phyloP scores from a whole-genome alignment of 768 basidiomycete species.

The Fomitopsis pulvina region DNA sequence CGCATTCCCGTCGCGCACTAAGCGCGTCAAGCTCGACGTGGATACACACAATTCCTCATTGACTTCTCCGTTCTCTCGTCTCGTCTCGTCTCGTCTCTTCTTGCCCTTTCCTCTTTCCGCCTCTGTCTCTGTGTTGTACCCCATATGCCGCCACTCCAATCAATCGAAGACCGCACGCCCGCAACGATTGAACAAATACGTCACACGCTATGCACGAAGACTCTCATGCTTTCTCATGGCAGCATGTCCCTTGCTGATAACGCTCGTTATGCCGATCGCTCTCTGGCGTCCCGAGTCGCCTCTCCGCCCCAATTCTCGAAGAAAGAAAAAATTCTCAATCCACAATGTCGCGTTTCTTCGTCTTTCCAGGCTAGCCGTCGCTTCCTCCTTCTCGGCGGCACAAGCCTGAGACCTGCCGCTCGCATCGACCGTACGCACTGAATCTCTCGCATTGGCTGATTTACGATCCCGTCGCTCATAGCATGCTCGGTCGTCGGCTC shows the following conservation, averaged over 20 bases:
- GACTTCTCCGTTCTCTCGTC: background rate
- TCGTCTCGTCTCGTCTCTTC: background rate
- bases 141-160: slow-evolving; percentile 3
- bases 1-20: slow-evolving; percentile 36
- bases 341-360: background rate
- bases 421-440: background rate
- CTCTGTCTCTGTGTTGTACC: background rate
- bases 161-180: background rate
- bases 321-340: background rate
- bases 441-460: background rate
- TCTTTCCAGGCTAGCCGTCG: background rate
- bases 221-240: slow-evolving; percentile 12
- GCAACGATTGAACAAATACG: background rate
- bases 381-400: background rate
- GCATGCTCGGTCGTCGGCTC: background rate
- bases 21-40: slow-evolving; percentile 1
- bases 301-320: background rate
- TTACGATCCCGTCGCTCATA: background rate
- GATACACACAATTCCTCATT: background rate
- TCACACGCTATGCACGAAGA: slow-evolving; percentile 1
- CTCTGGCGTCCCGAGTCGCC: slow-evolving; percentile 3
- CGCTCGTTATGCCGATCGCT: slow-evolving; percentile 17
- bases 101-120: background rate
- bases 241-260: slow-evolving; percentile 12
- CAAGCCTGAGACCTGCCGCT: background rate